These are phyloP conservation scores for Macrolepiota fuliginosa DNA, from an alignment of 768 basidiomycete species.

Conservation along the genomic window DNA sequence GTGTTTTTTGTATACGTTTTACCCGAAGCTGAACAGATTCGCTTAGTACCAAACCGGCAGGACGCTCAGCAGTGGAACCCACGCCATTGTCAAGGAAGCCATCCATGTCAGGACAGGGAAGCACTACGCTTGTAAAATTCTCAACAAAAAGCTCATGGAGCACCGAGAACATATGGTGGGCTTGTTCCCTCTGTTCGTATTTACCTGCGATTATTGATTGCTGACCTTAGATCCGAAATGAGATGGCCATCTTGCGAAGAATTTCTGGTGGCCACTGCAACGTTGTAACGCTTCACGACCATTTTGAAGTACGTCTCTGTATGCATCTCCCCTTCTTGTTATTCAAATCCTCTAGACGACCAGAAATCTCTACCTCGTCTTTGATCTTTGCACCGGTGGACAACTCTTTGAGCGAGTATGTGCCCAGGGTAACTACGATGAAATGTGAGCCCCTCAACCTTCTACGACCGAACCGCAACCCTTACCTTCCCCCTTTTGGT, in stretches of 20 bases:
- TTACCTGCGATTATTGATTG: not conserved
- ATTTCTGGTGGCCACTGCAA: conserved; percentile 88
- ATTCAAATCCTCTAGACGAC: conserved; percentile 53
- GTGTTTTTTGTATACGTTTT: too few relatives aligned
- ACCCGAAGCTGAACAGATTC: conserved; percentile 2
- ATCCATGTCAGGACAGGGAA: conserved; percentile 88
- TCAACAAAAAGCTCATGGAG: conserved; percentile 99
- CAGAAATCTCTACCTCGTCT: conserved; percentile 91
- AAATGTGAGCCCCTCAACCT: conserved; percentile 57
- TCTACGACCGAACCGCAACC: not conserved
- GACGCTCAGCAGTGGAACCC: conserved; percentile 88
- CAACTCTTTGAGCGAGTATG: conserved; percentile 99
- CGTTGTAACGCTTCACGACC: conserved; percentile 93
- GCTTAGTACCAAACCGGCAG: conserved; percentile 82
- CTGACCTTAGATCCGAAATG: conserved; percentile 79
- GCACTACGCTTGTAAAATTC: conserved; percentile 98
- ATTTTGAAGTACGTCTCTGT: conserved; percentile 73
- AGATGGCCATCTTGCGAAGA: conserved; percentile 92
- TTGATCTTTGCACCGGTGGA: conserved; percentile 95
- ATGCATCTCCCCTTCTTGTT: not conserved
- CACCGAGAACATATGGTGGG: conserved; percentile 96
- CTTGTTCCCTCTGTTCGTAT: conserved; percentile 11
- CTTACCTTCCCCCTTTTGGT: too few relatives aligned
- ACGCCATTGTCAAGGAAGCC: conserved; percentile 94
- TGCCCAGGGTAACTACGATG: conserved; percentile 94